A percentile compares a stretch with the other conserved stretches of the same genome.
Evolutionary conservation across 805 yeast genomes (phyloP).

Genomic region (Pachysolen tannophilus): DNA sequence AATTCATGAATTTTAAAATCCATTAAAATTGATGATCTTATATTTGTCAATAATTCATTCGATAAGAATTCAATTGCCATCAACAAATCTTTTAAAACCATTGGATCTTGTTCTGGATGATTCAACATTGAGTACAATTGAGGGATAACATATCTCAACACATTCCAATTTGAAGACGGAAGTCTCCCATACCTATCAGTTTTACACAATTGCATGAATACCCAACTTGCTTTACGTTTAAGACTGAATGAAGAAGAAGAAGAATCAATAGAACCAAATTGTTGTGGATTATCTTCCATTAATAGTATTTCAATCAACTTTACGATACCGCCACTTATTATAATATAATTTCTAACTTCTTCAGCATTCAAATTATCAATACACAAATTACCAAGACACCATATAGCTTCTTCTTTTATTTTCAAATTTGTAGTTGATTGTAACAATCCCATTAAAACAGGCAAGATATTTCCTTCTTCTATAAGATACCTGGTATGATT

Average conservation of each 20-base stretch:
- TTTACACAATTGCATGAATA: slow-evolving; percentile 10
- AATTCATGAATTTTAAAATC: slow-evolving; percentile 8
- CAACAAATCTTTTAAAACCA: slow-evolving; percentile 5
- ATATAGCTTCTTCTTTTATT: slow-evolving; percentile 7
- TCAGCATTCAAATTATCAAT: slow-evolving; percentile 10
- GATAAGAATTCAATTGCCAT: slow-evolving; percentile 7
- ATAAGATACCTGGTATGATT: slow-evolving; percentile 7
- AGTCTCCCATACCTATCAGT: slow-evolving; percentile 9
- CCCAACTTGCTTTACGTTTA: slow-evolving; percentile 10
- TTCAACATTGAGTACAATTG: slow-evolving; percentile 6
- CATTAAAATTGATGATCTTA: slow-evolving; percentile 2
- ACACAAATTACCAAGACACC: slow-evolving; percentile 9
- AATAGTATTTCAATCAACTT: slow-evolving; percentile 8
- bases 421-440: slow-evolving; percentile 2
- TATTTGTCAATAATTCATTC: slow-evolving; percentile 7
- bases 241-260: slow-evolving; percentile 1
- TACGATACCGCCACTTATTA: slow-evolving; percentile 9
- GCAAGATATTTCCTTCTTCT: slow-evolving; percentile 7
- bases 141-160: slow-evolving; percentile 8
- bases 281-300: slow-evolving; percentile 6
- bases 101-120: slow-evolving; percentile 3
- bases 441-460: slow-evolving; percentile 5
- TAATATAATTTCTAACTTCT: slow-evolving; percentile 8
- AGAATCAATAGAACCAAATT: not conserved
- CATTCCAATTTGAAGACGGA: slow-evolving; percentile 10